Evolutionary conservation across 768 basidiomycete genomes (phyloP).

Genomic region (Suillus cothurnatus): DNA sequence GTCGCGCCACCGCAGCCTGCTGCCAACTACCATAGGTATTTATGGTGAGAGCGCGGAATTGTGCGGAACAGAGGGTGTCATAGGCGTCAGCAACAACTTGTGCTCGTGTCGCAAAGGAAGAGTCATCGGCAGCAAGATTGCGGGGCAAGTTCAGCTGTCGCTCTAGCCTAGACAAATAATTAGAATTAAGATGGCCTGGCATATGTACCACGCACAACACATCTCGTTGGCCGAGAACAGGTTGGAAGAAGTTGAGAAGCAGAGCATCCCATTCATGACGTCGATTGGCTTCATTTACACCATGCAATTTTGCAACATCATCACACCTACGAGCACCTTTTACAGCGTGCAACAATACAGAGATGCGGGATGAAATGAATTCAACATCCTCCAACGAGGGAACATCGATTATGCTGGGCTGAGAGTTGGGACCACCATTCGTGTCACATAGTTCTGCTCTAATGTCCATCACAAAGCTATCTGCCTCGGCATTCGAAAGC

Average conservation of each 20-base stretch:
- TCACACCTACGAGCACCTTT: not conserved
- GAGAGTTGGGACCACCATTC: no score
- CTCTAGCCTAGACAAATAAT: no score
- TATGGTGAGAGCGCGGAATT: no score
- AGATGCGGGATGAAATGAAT: not conserved
- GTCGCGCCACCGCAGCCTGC: not conserved
- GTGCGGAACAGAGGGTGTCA: accelerated
- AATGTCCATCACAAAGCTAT: not conserved
- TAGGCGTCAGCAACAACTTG: accelerated
- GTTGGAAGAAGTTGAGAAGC: not conserved
- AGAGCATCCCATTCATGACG: slow-evolving; percentile 2
- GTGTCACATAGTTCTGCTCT: not conserved
- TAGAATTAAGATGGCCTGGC: no score
- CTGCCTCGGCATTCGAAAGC: not conserved
- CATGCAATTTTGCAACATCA: not conserved
- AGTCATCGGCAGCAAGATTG: not conserved
- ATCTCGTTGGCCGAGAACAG: not conserved
- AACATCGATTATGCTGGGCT: not conserved
- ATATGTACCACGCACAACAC: not conserved
- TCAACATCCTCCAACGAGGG: not conserved
- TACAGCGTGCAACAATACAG: not conserved
- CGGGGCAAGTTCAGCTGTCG: not conserved
- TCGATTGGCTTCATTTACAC: not conserved
- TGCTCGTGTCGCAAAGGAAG: not conserved
- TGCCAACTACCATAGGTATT: no score